Percentiles rank a stretch among this genome's conserved stretches.
Conservation (phyloP, 768 basidiomycete species). For the Leccinellum luteum region DNA sequence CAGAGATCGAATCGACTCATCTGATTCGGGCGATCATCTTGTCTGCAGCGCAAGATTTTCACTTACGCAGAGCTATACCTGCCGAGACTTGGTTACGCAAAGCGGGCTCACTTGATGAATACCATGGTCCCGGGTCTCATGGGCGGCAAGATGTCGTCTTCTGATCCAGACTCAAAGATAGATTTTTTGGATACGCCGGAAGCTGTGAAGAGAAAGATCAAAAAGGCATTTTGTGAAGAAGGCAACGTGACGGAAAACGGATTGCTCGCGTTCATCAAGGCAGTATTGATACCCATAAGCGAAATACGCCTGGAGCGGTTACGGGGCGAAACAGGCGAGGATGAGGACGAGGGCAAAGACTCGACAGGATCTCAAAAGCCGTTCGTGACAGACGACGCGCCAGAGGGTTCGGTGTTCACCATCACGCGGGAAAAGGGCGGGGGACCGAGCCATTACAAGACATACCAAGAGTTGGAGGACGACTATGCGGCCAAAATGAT, state of each 20-base stretch:
- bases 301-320: constrained; percentile 64
- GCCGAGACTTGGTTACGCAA: constrained; percentile 86
- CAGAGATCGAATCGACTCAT: background rate
- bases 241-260: constrained; percentile 89
- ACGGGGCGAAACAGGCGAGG: constrained; percentile 42
- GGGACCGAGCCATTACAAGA: constrained; percentile 62
- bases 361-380: constrained; percentile 52
- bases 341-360: constrained; percentile 44
- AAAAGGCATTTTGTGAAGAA: constrained; percentile 90
- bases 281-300: constrained; percentile 87
- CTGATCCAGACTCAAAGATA: constrained; percentile 96
- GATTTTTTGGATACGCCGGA: constrained; percentile 92
- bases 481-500: constrained; percentile 76
- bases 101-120: constrained; percentile 98
- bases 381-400: constrained; percentile 68
- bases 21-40: background rate
- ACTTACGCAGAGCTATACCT: constrained; percentile 97
- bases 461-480: constrained; percentile 61
- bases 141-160: constrained; percentile 98
- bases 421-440: constrained; percentile 80
- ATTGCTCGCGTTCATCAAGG: constrained; percentile 77
- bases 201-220: constrained; percentile 84
- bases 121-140: constrained; percentile 93
- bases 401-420: constrained; percentile 78
- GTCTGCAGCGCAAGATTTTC: constrained; percentile 90